phyloP scores from a whole-genome alignment of 2,329 filamentous ascomycete genomes.

The Penicillium sp. region DNA sequence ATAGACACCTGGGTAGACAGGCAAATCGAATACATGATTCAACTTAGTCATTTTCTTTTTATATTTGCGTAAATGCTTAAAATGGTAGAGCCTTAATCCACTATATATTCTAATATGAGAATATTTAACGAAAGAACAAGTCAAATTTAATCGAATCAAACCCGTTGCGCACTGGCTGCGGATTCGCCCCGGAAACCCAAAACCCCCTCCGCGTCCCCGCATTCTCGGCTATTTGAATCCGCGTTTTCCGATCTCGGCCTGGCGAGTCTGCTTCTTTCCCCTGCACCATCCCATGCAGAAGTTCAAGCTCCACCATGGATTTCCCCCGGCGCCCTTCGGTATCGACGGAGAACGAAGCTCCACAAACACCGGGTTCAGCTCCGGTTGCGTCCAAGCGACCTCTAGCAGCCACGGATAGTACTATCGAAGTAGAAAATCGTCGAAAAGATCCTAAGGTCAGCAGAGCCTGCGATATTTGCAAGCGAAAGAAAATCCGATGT shows the following conservation, averaged over 20 bases:
- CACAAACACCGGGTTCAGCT: neutral
- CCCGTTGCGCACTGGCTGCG: too few species aligned
- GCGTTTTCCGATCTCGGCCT: slow-evolving; percentile 3
- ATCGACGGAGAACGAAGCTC: neutral
- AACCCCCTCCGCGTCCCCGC: too few species aligned
- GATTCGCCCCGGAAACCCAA: too few species aligned
- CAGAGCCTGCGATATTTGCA: slow-evolving; percentile 23
- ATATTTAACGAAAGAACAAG: too few species aligned
- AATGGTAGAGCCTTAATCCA: too few species aligned
- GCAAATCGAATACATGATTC: too few species aligned
- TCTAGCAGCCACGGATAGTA: neutral
- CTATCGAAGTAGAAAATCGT: slow-evolving; percentile 15
- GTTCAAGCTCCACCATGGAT: neutral
- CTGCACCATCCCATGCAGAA: neutral
- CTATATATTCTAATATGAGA: too few species aligned
- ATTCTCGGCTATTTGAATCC: slow-evolving; percentile 37
- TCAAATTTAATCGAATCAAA: too few species aligned
- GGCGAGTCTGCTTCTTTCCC: neutral
- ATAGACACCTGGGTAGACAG: too few species aligned
- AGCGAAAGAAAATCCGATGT: slow-evolving; percentile 54
- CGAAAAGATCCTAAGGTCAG: slow-evolving; percentile 26
- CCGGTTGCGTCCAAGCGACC: neutral
- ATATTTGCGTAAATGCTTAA: too few species aligned
- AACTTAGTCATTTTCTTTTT: too few species aligned
- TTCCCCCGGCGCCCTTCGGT: neutral